Percentiles rank a stretch among this genome's conserved stretches.
These are phyloP conservation scores for Lactarius hatsudake DNA, from an alignment of 768 basidiomycete species.

Conservation along the genomic window DNA sequence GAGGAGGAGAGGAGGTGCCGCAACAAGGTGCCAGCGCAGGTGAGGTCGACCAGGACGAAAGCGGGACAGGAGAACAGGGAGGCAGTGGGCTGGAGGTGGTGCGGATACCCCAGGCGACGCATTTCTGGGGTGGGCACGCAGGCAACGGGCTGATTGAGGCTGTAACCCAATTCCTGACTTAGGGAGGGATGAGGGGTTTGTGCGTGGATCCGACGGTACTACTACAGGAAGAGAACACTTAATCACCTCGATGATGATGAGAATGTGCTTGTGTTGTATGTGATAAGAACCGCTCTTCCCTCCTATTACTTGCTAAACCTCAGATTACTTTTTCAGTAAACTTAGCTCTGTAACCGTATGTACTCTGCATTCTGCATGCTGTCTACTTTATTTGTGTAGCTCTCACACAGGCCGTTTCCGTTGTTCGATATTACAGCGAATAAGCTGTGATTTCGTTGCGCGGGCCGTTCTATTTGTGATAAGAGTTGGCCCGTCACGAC, in stretches of 20 bases:
- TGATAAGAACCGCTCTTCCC: not conserved
- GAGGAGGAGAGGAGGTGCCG: not conserved
- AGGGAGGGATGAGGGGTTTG: not conserved
- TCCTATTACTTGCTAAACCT: not conserved
- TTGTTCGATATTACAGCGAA: not conserved
- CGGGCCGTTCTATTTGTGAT: not conserved
- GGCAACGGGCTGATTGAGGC: slow-evolving; percentile 21
- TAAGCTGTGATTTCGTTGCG: not conserved
- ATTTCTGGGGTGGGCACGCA: slow-evolving; percentile 28
- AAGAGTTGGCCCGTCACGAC: not conserved
- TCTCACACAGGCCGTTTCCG: not conserved
- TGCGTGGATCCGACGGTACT: not conserved
- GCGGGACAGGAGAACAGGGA: not conserved
- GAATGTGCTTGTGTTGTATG: not conserved
- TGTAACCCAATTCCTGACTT: slow-evolving; percentile 17
- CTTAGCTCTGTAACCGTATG: not conserved
- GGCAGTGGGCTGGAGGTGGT: slow-evolving; percentile 21
- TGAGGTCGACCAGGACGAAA: slow-evolving; percentile 6
- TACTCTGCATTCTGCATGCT: not conserved
- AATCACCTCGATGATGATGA: not conserved
- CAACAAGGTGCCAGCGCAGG: not conserved
- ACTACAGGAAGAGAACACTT: not conserved
- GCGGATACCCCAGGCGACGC: slow-evolving; percentile 23
- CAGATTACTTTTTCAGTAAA: not conserved
- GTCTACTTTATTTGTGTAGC: not conserved